Conservation (phyloP, 805 yeast species). For the Wickerhamiella kazuoi region DNA sequence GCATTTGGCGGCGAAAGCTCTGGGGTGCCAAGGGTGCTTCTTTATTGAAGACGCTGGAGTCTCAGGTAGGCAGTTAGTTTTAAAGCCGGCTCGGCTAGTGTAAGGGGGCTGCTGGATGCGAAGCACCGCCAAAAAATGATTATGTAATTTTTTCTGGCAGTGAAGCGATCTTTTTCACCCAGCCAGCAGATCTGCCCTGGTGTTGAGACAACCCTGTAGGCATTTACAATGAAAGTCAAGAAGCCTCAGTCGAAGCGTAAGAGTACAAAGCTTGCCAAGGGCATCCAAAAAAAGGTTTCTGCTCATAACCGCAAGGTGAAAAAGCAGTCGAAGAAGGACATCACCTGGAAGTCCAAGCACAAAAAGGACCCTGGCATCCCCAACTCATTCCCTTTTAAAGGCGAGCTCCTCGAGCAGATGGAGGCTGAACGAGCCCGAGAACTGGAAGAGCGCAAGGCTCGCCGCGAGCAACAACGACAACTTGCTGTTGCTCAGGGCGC, state of each 20-base stretch:
- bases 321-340: constrained; percentile 71
- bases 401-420: constrained; percentile 43
- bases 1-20: too few relatives aligned
- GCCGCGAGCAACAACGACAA: constrained; percentile 21
- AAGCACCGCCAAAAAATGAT: too few relatives aligned
- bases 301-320: constrained; percentile 78
- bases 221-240: constrained; percentile 14
- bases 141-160: too few relatives aligned
- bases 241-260: constrained; percentile 41
- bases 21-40: too few relatives aligned
- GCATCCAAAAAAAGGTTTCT: constrained; percentile 86
- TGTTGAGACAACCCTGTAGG: too few relatives aligned
- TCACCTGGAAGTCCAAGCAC: constrained; percentile 76
- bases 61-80: too few relatives aligned
- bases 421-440: constrained; percentile 32
- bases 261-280: constrained; percentile 87
- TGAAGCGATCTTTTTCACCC: too few relatives aligned
- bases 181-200: too few relatives aligned
- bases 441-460: constrained; percentile 24
- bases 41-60: too few relatives aligned
- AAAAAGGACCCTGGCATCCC: constrained; percentile 93
- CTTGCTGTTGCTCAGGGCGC: constrained; percentile 24
- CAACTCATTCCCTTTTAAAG: constrained; percentile 85
- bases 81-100: too few relatives aligned
- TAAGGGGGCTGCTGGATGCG: too few relatives aligned